Evolutionary conservation across 495 filamentous ascomycete genomes (phyloP).

Genomic region (Annulohypoxylon moriforme): DNA sequence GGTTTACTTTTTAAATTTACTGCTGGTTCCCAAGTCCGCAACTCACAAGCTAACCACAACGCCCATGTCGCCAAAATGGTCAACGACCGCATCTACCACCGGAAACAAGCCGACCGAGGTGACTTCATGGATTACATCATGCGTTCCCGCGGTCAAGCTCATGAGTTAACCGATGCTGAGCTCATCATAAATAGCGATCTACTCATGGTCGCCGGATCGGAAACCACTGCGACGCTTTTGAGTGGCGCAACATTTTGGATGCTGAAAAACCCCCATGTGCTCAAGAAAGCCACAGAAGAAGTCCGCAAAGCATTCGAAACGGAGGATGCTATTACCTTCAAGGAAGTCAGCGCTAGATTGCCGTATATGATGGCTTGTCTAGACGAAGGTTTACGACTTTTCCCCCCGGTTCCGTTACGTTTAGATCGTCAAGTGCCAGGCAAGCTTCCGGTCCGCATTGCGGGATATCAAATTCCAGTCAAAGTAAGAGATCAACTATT

Average conservation of each 20-base stretch:
- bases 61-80: conserved; percentile 43
- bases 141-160: conserved; percentile 34
- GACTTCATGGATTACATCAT: conserved; percentile 51
- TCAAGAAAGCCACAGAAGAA: conserved; percentile 62
- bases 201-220: conserved; percentile 66
- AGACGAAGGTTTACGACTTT: conserved; percentile 69
- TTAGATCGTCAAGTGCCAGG: conserved; percentile 56
- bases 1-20: conserved; percentile 47
- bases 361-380: conserved; percentile 68
- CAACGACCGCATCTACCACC: conserved; percentile 49
- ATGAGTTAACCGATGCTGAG: conserved; percentile 56
- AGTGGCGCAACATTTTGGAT: conserved; percentile 65
- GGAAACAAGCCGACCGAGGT: conserved; percentile 46
- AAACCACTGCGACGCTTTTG: conserved; percentile 71
- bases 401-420: conserved; percentile 65
- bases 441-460: conserved; percentile 50
- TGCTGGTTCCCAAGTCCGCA: conserved; percentile 49
- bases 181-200: conserved; percentile 57
- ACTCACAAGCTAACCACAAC: conserved; percentile 48
- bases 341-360: conserved; percentile 56
- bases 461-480: conserved; percentile 60
- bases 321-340: conserved; percentile 63
- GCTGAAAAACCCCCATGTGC: conserved; percentile 56
- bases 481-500: conserved; percentile 43
- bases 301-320: conserved; percentile 62